phyloP scores from a whole-genome alignment of 306 rosid species.

The Senna tora region DNA sequence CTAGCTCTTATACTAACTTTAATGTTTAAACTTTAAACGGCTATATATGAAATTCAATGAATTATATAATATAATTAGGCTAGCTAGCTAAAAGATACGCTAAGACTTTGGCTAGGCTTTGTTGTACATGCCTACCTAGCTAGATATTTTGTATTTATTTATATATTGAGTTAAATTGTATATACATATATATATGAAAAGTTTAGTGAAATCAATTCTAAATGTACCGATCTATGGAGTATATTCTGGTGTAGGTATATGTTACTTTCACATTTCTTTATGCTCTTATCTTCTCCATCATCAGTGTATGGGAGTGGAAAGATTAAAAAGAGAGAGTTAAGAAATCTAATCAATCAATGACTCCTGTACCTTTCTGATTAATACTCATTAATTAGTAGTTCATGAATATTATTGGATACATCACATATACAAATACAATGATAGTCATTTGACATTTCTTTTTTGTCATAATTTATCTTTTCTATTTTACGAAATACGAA shows the following conservation, averaged over 20 bases:
- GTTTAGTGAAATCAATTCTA: not conserved
- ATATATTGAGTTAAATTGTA: not conserved
- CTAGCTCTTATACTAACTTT: too few relatives aligned
- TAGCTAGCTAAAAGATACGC: too few relatives aligned
- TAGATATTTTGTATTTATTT: not conserved
- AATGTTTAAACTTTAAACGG: too few relatives aligned
- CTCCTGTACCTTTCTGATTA: not conserved
- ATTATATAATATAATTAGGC: too few relatives aligned
- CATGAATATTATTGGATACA: not conserved
- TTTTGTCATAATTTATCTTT: too few relatives aligned
- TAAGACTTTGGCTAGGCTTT: too few relatives aligned
- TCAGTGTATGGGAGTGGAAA: not conserved
- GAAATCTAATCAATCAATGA: not conserved
- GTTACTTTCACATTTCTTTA: not conserved
- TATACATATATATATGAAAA: too few relatives aligned
- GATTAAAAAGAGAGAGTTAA: not conserved
- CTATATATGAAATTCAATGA: not conserved
- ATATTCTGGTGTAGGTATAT: constrained; percentile 17
- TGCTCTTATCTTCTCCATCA: not conserved
- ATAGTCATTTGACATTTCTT: too few relatives aligned
- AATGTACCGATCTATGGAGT: too few relatives aligned
- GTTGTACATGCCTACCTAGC: not conserved
- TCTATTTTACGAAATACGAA: not conserved
- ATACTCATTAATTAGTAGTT: not conserved
- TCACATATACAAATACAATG: too few relatives aligned